Evolutionary conservation across 176 grass and related monocot species (phyloP).

Genomic region (Otatea glauca): DNA sequence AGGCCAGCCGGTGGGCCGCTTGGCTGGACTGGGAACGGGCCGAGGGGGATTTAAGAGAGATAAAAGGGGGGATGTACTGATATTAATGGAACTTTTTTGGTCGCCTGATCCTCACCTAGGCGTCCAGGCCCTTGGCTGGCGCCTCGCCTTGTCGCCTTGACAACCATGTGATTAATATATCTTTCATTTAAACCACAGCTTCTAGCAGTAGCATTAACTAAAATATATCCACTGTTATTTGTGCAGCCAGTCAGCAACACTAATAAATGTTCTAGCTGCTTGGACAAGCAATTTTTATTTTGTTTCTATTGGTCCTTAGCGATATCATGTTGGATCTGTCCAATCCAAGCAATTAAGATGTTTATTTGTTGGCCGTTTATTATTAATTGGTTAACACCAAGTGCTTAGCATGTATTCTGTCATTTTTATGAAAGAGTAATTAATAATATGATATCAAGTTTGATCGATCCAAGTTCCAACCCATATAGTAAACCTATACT

Average conservation of each 20-base stretch:
- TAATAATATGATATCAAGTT: conserved; percentile 11
- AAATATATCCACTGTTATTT: conserved; percentile 2
- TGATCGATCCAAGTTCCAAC: conserved; percentile 1
- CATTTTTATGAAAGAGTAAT: neutral
- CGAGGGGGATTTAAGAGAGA: too few species aligned
- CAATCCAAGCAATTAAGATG: neutral
- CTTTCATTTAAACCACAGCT: conserved; percentile 2
- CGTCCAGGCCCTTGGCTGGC: too few species aligned
- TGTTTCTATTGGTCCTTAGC: neutral
- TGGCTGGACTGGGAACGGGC: too few species aligned
- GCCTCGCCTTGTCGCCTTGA: too few species aligned
- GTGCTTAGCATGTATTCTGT: conserved; percentile 5
- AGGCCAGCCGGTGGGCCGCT: too few species aligned
- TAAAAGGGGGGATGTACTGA: too few species aligned
- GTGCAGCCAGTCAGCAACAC: neutral
- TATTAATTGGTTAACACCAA: neutral
- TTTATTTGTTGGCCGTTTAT: neutral
- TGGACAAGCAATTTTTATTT: neutral
- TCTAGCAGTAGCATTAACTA: neutral
- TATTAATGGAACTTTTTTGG: too few species aligned
- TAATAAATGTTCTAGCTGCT: conserved; percentile 21
- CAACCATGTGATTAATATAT: too few species aligned
- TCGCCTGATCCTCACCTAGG: too few species aligned
- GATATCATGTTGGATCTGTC: neutral
- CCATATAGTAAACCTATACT: neutral